Evolutionary conservation across 176 grass and related monocot genomes (phyloP).

Genomic region (Saccharum officinarum): DNA sequence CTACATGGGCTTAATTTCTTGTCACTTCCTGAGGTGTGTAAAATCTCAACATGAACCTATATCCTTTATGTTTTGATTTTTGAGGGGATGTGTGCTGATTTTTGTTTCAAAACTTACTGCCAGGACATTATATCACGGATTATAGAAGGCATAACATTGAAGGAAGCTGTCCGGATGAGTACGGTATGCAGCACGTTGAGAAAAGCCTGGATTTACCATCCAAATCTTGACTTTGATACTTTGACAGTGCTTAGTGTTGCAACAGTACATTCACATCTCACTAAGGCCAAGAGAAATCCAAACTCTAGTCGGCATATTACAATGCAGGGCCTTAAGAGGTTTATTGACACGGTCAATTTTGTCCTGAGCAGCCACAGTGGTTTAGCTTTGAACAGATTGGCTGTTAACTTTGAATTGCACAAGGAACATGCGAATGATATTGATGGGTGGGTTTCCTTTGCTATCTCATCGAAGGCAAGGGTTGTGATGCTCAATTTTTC

Average conservation of each 20-base stretch:
- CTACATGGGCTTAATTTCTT: background rate
- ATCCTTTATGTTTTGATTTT: background rate
- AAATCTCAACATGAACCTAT: background rate
- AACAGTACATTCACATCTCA: too few relatives aligned
- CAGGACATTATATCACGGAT: constrained; percentile 5
- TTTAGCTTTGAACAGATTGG: constrained; percentile 1
- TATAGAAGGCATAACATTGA: too few relatives aligned
- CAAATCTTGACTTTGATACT: too few relatives aligned
- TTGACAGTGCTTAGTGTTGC: too few relatives aligned
- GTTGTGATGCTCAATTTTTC: constrained; percentile 16
- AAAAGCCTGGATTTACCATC: too few relatives aligned
- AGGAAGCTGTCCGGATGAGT: too few relatives aligned
- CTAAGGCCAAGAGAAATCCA: too few relatives aligned
- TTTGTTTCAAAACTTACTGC: constrained; percentile 1
- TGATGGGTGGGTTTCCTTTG: constrained; percentile 34
- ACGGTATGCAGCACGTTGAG: too few relatives aligned
- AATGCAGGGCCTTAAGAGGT: background rate
- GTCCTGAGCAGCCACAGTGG: background rate
- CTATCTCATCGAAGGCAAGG: constrained; percentile 9
- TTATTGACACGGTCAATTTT: background rate
- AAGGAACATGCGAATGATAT: constrained; percentile 26
- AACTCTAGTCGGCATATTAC: background rate
- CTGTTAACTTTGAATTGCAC: constrained; percentile 3
- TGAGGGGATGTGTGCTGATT: constrained; percentile 1
- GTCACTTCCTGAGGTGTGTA: constrained; percentile 23